These are phyloP conservation scores for Calocera cornea DNA, from an alignment of 768 basidiomycete species.

Conservation along the genomic window DNA sequence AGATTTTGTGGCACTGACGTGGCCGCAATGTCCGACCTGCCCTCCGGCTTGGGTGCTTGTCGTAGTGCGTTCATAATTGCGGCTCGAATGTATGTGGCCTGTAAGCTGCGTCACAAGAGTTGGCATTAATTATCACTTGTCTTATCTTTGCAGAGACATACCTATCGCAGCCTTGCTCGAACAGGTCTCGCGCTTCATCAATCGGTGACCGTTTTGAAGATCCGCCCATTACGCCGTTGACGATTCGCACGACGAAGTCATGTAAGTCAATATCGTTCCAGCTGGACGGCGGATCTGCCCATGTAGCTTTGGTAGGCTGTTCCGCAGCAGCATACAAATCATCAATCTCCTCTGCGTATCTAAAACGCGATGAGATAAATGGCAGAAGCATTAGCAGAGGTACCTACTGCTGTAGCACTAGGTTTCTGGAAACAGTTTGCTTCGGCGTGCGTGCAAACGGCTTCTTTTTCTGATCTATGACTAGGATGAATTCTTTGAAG, in stretches of 20 bases:
- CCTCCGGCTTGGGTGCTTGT: conserved; percentile 7
- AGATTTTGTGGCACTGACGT: conserved; percentile 16
- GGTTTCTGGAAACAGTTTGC: not conserved
- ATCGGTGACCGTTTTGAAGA: not conserved
- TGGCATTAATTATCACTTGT: not conserved
- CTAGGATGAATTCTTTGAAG: not conserved
- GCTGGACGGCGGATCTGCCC: not conserved
- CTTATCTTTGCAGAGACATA: not conserved
- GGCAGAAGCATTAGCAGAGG: not conserved
- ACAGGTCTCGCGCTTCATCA: not conserved
- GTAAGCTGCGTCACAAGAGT: conserved; percentile 19
- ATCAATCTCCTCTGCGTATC: not conserved
- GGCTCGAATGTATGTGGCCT: conserved; percentile 29
- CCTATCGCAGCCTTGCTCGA: not conserved
- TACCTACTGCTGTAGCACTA: not conserved
- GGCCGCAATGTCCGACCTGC: not conserved
- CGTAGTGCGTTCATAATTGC: conserved; percentile 19
- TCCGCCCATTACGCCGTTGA: not conserved
- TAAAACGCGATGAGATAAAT: not conserved
- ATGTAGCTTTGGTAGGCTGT: not conserved
- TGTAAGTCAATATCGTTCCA: not conserved
- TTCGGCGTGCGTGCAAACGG: not conserved
- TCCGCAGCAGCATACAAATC: not conserved
- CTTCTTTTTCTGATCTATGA: not conserved
- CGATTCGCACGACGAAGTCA: not conserved